Evolutionary conservation across 1,284 basidiomycete species (phyloP).

Genomic region (Trichosporon ovoides): DNA sequence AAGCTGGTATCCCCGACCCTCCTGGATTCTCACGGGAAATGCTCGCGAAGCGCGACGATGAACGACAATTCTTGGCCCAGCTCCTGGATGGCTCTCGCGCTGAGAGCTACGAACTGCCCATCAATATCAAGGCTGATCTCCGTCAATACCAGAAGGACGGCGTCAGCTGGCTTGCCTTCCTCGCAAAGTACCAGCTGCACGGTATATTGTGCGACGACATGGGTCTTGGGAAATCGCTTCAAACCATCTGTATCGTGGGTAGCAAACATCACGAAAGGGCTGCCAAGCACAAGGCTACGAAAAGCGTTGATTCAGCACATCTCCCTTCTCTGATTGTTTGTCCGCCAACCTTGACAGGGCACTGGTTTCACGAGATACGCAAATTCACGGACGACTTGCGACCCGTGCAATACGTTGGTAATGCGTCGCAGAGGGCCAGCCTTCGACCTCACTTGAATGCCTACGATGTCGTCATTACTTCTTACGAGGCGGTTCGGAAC

Average conservation of each 20-base stretch:
- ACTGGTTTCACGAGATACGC: conserved; percentile 97
- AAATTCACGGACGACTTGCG: conserved; percentile 77
- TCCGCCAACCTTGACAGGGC: conserved; percentile 92
- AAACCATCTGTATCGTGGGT: conserved; percentile 95
- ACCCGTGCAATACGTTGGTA: conserved; percentile 85
- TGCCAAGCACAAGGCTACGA: conserved; percentile 62
- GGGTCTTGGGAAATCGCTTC: conserved; percentile 97
- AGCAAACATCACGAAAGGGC: conserved; percentile 87
- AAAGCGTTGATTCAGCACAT: conserved; percentile 72
- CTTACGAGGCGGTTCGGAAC: conserved; percentile 95
- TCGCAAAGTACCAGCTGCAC: conserved; percentile 92
- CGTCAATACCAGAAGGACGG: conserved; percentile 98
- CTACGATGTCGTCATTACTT: conserved; percentile 89
- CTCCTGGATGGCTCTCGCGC: conserved; percentile 92
- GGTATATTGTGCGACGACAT: conserved; percentile 98
- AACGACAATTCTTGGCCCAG: conserved; percentile 89
- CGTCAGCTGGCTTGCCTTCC: conserved; percentile 97
- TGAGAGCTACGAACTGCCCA: conserved; percentile 81
- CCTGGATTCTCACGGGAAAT: conserved; percentile 85
- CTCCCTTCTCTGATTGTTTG: conserved; percentile 93
- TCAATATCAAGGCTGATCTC: conserved; percentile 86
- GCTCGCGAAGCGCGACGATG: conserved; percentile 77
- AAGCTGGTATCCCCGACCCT: conserved; percentile 94
- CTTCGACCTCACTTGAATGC: conserved; percentile 62
- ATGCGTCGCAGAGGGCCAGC: conserved; percentile 73